Conservation (phyloP, 2,329 filamentous ascomycete genomes). For the Penicillium expansum region DNA sequence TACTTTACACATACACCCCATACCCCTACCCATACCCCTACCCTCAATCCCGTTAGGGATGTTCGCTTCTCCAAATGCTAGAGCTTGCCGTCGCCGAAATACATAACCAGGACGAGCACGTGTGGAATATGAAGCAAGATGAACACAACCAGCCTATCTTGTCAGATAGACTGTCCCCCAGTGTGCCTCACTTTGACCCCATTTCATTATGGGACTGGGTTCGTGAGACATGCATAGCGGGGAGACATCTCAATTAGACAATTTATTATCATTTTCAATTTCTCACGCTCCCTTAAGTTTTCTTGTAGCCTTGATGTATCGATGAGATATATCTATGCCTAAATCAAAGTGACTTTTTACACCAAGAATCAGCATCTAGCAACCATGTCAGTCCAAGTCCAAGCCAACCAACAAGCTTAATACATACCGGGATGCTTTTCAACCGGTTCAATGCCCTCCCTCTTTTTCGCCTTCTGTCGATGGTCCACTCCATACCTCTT, state of each 20-base stretch:
- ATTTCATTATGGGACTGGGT: constrained; percentile 49
- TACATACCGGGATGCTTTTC: constrained; percentile 37
- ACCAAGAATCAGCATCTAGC: constrained; percentile 38
- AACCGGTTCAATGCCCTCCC: constrained; percentile 48
- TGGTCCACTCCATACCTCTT: constrained; percentile 53
- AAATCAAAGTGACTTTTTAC: constrained; percentile 11
- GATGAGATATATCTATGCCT: neutral
- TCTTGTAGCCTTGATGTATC: neutral
- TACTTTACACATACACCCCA: neutral
- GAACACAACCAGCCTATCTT: constrained; percentile 35
- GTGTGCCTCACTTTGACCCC: constrained; percentile 42
- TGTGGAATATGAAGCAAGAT: constrained; percentile 60
- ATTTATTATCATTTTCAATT: neutral
- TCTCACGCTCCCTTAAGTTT: neutral
- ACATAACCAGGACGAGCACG: constrained; percentile 50
- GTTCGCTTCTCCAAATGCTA: constrained; percentile 53
- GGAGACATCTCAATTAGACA: constrained; percentile 42
- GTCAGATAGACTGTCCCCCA: constrained; percentile 34
- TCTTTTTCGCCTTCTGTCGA: constrained; percentile 52
- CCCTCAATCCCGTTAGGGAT: constrained; percentile 7
- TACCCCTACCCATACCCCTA: neutral
- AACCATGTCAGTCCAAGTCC: constrained; percentile 1
- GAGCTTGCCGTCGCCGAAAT: constrained; percentile 54
- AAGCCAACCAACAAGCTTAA: neutral
- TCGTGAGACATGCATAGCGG: constrained; percentile 38